Percentiles rank a stretch among this genome's conserved stretches.
Evolutionary conservation across 768 basidiomycete genomes (phyloP).

Genomic region (Boletus coccyginus): DNA sequence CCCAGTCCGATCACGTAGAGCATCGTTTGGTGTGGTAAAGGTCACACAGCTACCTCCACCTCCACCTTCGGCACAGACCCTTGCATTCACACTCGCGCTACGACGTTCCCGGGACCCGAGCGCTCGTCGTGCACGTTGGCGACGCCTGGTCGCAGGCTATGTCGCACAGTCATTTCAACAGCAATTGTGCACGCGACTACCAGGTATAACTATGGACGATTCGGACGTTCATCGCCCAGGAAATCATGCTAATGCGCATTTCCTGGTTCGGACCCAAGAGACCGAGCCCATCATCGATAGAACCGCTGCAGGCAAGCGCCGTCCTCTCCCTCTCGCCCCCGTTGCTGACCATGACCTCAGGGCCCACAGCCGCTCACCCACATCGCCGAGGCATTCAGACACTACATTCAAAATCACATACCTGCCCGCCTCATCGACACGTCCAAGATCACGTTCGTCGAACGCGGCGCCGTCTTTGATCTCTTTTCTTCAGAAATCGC

Average conservation of each 20-base stretch:
- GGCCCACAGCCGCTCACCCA: slow-evolving; percentile 5
- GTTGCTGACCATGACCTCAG: neutral
- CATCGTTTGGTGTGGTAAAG: slow-evolving; percentile 45
- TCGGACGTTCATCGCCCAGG: too few species aligned
- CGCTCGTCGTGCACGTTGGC: slow-evolving; percentile 1
- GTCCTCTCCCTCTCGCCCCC: neutral
- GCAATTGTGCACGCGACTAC: neutral
- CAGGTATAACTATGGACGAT: slow-evolving; percentile 7
- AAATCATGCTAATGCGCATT: too few species aligned
- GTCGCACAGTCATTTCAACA: neutral
- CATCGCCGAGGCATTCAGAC: slow-evolving; percentile 12
- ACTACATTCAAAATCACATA: slow-evolving; percentile 26
- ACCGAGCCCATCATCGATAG: neutral
- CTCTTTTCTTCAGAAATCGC: slow-evolving; percentile 19
- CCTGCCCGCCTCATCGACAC: slow-evolving; percentile 27
- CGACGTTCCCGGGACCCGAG: neutral
- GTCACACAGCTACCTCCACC: neutral
- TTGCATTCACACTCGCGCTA: too few species aligned
- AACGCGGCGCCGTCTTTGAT: slow-evolving; percentile 17
- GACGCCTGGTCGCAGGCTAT: neutral
- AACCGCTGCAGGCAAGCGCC: neutral
- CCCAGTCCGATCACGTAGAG: slow-evolving; percentile 95
- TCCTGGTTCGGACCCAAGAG: neutral
- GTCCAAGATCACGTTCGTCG: slow-evolving; percentile 18
- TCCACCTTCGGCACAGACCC: too few species aligned